These are phyloP conservation scores for Elongisporangium senticosum DNA, from an alignment of 352 stramenopile genomes.

Conservation along the genomic window DNA sequence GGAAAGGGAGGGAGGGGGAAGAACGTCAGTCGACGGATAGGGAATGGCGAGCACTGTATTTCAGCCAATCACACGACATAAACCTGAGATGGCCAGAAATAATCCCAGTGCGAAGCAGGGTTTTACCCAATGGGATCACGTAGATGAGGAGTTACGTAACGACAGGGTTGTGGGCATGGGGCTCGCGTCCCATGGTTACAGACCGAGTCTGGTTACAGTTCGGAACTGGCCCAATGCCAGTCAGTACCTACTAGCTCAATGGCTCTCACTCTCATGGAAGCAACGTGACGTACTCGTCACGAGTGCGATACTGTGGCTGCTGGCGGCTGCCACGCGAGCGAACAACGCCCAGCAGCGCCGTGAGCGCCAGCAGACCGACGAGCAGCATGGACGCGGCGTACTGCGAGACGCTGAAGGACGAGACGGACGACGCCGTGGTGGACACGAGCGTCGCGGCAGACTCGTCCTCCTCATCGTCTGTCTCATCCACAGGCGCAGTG, in stretches of 20 bases:
- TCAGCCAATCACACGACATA: not conserved
- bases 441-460: not conserved
- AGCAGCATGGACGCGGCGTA: not conserved
- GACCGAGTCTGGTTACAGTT: not conserved
- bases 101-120: not conserved
- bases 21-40: not conserved
- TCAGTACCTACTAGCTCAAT: not conserved
- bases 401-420: not conserved
- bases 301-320: not conserved
- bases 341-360: not conserved
- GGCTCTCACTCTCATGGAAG: not conserved
- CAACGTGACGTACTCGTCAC: not conserved
- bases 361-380: not conserved
- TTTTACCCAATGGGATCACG: not conserved
- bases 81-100: not conserved
- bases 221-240: not conserved
- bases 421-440: not conserved
- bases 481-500: slow-evolving; percentile 2
- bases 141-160: not conserved
- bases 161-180: not conserved
- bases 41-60: not conserved
- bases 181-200: not conserved
- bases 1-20: not conserved
- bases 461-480: not conserved
- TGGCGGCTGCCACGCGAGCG: not conserved